A percentile compares a stretch with the other conserved stretches of the same genome.
These are phyloP conservation scores for Fonsecaea multimorphosa DNA, from an alignment of 2,329 filamentous ascomycete genomes.

Conservation along the genomic window DNA sequence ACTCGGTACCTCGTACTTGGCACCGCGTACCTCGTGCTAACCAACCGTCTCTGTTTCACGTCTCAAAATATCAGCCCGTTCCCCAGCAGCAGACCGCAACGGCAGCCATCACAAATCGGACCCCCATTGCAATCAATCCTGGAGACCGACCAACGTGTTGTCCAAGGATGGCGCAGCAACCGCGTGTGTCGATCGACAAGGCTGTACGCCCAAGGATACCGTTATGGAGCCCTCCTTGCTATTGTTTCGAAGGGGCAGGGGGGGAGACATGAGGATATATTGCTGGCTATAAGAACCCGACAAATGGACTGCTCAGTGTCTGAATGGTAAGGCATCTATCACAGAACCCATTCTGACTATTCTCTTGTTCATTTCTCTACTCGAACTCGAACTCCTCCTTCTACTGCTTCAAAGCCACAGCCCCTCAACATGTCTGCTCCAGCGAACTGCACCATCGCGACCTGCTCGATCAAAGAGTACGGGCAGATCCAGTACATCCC, in stretches of 20 bases:
- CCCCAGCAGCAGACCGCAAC: neutral
- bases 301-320: neutral
- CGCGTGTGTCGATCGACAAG: constrained; percentile 3
- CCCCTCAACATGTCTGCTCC: constrained; percentile 1
- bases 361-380: neutral
- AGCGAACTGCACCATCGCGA: constrained; percentile 22
- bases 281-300: constrained; percentile 1
- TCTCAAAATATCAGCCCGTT: constrained; percentile 9
- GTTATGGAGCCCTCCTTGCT: neutral
- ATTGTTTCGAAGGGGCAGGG: neutral
- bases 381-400: neutral
- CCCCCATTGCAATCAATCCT: neutral
- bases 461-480: constrained; percentile 25
- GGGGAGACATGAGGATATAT: neutral
- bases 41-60: neutral
- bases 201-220: neutral
- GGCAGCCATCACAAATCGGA: neutral
- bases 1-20: too few species aligned
- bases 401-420: neutral
- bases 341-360: neutral
- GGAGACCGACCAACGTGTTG: neutral
- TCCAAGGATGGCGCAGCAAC: constrained; percentile 8
- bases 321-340: neutral
- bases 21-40: too few species aligned
- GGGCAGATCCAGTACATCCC: constrained; percentile 61